Percentiles rank a stretch among this genome's conserved stretches.
These are phyloP conservation scores for Avena eriantha DNA, from an alignment of 176 grass and related monocot genomes.

Conservation along the genomic window DNA sequence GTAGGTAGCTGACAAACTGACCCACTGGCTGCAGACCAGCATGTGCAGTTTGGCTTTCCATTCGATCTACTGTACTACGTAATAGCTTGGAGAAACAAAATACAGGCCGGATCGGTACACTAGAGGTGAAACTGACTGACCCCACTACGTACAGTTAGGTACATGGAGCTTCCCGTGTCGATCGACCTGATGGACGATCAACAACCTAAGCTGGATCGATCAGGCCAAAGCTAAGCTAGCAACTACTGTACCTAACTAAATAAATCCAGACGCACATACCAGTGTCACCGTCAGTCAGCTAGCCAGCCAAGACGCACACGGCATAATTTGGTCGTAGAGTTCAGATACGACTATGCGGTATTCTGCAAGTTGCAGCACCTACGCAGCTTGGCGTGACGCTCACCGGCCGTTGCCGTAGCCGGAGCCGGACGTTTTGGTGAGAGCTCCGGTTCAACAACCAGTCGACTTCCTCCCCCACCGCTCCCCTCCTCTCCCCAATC, in stretches of 20 bases:
- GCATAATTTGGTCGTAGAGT: background rate
- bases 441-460: background rate
- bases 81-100: constrained; percentile 21
- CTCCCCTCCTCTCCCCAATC: no score
- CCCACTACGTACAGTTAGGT: no score
- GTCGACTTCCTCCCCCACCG: no score
- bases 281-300: background rate
- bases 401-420: background rate
- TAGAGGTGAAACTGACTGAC: background rate
- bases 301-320: background rate
- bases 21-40: no score
- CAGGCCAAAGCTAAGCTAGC: background rate
- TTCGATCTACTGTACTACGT: background rate
- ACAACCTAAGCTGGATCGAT: no score
- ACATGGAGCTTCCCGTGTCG: no score
- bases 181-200: no score
- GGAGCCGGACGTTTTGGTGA: background rate
- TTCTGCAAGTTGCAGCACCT: constrained; percentile 1
- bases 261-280: background rate
- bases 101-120: background rate
- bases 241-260: background rate
- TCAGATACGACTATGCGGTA: no score
- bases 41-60: background rate
- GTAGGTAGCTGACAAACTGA: no score
- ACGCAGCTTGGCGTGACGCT: background rate